Percentiles rank a stretch among this genome's conserved stretches.
phyloP scores from a whole-genome alignment of 345 rosid species.

The Lepidium didymum region DNA sequence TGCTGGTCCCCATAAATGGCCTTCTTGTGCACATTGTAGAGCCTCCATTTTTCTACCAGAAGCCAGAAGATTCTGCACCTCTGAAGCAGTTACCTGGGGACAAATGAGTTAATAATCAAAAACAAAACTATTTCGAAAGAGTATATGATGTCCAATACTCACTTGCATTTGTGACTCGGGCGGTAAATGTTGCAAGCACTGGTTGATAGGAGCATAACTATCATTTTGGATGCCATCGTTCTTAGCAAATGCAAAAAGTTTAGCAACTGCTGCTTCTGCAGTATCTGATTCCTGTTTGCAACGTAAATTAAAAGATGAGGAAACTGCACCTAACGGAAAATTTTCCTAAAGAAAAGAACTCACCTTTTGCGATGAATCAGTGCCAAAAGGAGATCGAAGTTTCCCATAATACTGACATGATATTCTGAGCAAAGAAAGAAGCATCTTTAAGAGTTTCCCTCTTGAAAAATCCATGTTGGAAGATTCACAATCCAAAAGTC shows the following conservation, averaged over 20 bases:
- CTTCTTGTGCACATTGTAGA: slow-evolving; percentile 75
- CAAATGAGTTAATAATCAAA: slow-evolving; percentile 12
- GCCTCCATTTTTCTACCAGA: slow-evolving; percentile 92
- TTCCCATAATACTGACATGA: slow-evolving; percentile 95
- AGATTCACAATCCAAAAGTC: slow-evolving; percentile 58
- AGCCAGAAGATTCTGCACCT: slow-evolving; percentile 91
- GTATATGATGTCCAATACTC: slow-evolving; percentile 14
- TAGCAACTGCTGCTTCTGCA: slow-evolving; percentile 93
- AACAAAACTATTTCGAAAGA: not conserved
- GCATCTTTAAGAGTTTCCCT: slow-evolving; percentile 56
- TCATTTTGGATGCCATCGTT: slow-evolving; percentile 42
- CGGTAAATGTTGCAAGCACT: slow-evolving; percentile 79
- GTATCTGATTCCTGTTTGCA: slow-evolving; percentile 59
- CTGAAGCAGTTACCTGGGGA: slow-evolving; percentile 73
- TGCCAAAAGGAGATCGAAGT: slow-evolving; percentile 87
- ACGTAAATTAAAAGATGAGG: not conserved
- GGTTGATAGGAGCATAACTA: slow-evolving; percentile 45
- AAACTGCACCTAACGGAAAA: not conserved
- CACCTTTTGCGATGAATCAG: slow-evolving; percentile 60
- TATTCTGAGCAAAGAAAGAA: slow-evolving; percentile 84
- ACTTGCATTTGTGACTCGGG: slow-evolving; percentile 86
- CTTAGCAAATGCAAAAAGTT: slow-evolving; percentile 80
- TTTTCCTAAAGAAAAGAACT: not conserved
- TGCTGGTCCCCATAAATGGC: slow-evolving; percentile 99
- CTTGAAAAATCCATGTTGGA: slow-evolving; percentile 47